phyloP scores from a whole-genome alignment of 805 yeast genomes.

The Candida ficus region DNA sequence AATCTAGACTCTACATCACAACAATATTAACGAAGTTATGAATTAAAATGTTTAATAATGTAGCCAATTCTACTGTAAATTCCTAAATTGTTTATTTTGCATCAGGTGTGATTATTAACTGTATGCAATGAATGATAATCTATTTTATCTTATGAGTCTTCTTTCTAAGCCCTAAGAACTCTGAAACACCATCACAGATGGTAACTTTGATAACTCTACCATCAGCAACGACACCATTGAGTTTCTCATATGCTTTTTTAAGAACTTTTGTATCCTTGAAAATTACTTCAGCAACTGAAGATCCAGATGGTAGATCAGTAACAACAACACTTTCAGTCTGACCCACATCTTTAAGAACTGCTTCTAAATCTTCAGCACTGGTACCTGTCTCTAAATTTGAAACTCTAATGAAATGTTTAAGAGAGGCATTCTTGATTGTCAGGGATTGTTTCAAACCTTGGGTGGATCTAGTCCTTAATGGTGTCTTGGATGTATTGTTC shows the following conservation, averaged over 20 bases:
- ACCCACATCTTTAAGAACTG: constrained; percentile 23
- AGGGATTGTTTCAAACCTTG: background rate
- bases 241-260: constrained; percentile 25
- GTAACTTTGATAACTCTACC: constrained; percentile 35
- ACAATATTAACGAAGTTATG: too few relatives aligned
- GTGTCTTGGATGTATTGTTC: background rate
- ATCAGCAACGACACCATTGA: constrained; percentile 44
- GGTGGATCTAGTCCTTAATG: background rate
- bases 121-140: too few relatives aligned
- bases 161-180: too few relatives aligned
- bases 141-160: too few relatives aligned
- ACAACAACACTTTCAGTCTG: constrained; percentile 23
- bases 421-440: constrained; percentile 21
- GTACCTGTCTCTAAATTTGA: constrained; percentile 29
- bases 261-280: constrained; percentile 27
- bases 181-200: constrained; percentile 15
- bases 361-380: constrained; percentile 24
- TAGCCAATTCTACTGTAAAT: too few relatives aligned
- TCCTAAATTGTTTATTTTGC: too few relatives aligned
- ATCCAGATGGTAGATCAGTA: constrained; percentile 34
- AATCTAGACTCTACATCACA: too few relatives aligned
- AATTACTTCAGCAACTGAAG: constrained; percentile 33
- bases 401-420: constrained; percentile 25
- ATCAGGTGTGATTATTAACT: too few relatives aligned
- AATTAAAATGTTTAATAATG: too few relatives aligned